phyloP scores from a whole-genome alignment of 352 stramenopile genomes.

The Peronospora farinosa region DNA sequence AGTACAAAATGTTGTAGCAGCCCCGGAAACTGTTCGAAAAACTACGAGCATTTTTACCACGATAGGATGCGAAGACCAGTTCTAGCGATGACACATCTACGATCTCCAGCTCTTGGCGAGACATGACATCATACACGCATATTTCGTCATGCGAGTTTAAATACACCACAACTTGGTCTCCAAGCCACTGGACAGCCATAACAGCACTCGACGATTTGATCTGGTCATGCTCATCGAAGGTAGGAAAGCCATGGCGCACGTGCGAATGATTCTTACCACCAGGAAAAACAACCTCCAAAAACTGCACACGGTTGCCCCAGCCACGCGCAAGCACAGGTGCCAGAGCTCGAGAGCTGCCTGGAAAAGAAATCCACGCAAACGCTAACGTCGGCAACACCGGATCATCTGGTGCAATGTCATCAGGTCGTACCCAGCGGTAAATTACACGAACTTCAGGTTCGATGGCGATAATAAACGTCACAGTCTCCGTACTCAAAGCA shows the following conservation, averaged over 20 bases:
- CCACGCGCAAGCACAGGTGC: slow-evolving; percentile 89
- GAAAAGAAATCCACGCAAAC: slow-evolving; percentile 91
- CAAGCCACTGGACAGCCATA: slow-evolving; percentile 93
- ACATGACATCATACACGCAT: slow-evolving; percentile 94
- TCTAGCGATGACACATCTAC: slow-evolving; percentile 91
- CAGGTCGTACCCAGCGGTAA: slow-evolving; percentile 88
- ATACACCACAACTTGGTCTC: slow-evolving; percentile 93
- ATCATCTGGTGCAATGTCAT: slow-evolving; percentile 61
- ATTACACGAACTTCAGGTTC: slow-evolving; percentile 92
- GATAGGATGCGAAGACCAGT: slow-evolving; percentile 91
- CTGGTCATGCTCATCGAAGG: slow-evolving; percentile 92
- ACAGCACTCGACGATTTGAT: slow-evolving; percentile 85
- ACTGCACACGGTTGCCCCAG: slow-evolving; percentile 91
- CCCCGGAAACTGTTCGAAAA: slow-evolving; percentile 88
- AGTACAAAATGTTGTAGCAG: slow-evolving; percentile 90
- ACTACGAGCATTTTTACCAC: slow-evolving; percentile 71
- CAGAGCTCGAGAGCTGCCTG: slow-evolving; percentile 68
- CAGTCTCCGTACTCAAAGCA: slow-evolving; percentile 83
- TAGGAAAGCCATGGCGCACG: slow-evolving; percentile 86
- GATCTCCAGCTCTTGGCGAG: slow-evolving; percentile 91
- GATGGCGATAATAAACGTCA: slow-evolving; percentile 94
- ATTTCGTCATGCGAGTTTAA: slow-evolving; percentile 94
- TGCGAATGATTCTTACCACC: slow-evolving; percentile 68
- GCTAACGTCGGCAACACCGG: slow-evolving; percentile 89
- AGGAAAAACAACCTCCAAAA: slow-evolving; percentile 86